Evolutionary conservation across 2,329 filamentous ascomycete genomes (phyloP).

Genomic region (Lasiodiplodia citricola): DNA sequence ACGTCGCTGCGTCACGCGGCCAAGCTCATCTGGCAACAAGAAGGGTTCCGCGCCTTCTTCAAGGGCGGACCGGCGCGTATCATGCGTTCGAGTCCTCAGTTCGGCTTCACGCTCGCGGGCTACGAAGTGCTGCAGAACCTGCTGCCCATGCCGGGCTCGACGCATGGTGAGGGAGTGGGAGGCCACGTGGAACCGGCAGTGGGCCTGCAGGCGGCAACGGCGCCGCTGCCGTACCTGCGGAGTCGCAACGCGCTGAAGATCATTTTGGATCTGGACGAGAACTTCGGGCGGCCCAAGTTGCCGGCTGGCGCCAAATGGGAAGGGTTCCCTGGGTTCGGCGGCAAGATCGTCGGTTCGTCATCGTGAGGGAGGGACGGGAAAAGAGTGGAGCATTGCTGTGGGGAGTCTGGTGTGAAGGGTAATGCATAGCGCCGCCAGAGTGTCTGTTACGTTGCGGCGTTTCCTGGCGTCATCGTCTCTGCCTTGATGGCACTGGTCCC

Average conservation of each 20-base stretch:
- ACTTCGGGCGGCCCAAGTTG: slow-evolving; percentile 79
- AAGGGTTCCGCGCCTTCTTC: slow-evolving; percentile 97
- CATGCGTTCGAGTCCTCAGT: slow-evolving; percentile 92
- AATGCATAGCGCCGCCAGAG: slow-evolving; percentile 21
- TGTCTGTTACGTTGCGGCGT: slow-evolving; percentile 17
- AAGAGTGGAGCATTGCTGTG: slow-evolving; percentile 13
- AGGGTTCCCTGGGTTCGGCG: slow-evolving; percentile 45
- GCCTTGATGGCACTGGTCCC: slow-evolving; percentile 24
- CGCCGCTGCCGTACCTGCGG: slow-evolving; percentile 68
- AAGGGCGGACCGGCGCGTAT: slow-evolving; percentile 97
- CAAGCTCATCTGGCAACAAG: slow-evolving; percentile 80
- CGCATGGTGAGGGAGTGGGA: slow-evolving; percentile 53
- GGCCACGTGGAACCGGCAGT: slow-evolving; percentile 69
- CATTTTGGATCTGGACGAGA: slow-evolving; percentile 90
- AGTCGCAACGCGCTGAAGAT: slow-evolving; percentile 94
- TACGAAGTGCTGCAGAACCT: slow-evolving; percentile 88
- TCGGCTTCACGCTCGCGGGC: slow-evolving; percentile 94
- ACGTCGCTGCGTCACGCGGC: slow-evolving; percentile 86
- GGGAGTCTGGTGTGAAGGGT: slow-evolving; percentile 25
- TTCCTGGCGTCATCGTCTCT: slow-evolving; percentile 14
- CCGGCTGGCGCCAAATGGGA: slow-evolving; percentile 46
- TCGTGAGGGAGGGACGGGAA: slow-evolving; percentile 28
- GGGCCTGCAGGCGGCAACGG: slow-evolving; percentile 67
- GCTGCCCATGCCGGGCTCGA: slow-evolving; percentile 75
- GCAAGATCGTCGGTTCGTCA: slow-evolving; percentile 35